Evolutionary conservation across 768 basidiomycete species (phyloP).

Genomic region (Xerocomus brunneocitrinus): DNA sequence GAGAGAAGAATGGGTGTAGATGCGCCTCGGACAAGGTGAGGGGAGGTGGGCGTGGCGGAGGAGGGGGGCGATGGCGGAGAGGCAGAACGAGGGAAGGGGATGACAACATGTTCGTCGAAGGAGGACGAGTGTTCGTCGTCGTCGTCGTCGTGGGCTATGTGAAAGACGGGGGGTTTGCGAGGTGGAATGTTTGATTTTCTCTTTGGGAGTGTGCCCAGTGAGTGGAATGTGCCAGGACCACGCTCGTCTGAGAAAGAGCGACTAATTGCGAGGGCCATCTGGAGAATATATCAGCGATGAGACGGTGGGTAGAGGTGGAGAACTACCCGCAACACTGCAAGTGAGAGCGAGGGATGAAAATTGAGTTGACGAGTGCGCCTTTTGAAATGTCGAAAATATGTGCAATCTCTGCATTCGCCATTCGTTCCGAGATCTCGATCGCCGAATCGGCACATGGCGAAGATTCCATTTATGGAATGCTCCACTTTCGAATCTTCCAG

Average conservation of each 20-base stretch:
- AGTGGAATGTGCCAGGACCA: constrained; percentile 46
- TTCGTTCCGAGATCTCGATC: constrained; percentile 21
- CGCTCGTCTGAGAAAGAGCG: constrained; percentile 37
- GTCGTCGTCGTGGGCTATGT: constrained; percentile 22
- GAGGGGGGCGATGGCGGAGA: constrained; percentile 11
- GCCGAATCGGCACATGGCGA: constrained; percentile 8
- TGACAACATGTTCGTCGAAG: constrained; percentile 11
- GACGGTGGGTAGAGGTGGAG: neutral
- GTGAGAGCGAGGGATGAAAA: neutral
- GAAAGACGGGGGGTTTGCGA: constrained; percentile 16
- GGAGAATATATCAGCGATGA: constrained; percentile 5
- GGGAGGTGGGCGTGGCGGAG: neutral
- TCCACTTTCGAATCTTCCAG: constrained; percentile 18
- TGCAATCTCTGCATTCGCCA: neutral
- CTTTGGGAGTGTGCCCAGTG: constrained; percentile 44
- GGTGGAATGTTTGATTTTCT: constrained; percentile 20
- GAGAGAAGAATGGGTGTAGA: constrained; percentile 47
- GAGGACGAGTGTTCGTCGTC: constrained; percentile 22
- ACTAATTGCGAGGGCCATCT: constrained; percentile 14
- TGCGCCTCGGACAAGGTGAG: constrained; percentile 30
- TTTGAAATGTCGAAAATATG: constrained; percentile 12
- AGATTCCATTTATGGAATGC: constrained; percentile 8
- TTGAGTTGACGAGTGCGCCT: neutral
- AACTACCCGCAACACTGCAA: too few relatives aligned
- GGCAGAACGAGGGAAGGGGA: constrained; percentile 41